Evolutionary conservation across 495 filamentous ascomycete genomes (phyloP).

Genomic region (Penicillium bovifimosum): DNA sequence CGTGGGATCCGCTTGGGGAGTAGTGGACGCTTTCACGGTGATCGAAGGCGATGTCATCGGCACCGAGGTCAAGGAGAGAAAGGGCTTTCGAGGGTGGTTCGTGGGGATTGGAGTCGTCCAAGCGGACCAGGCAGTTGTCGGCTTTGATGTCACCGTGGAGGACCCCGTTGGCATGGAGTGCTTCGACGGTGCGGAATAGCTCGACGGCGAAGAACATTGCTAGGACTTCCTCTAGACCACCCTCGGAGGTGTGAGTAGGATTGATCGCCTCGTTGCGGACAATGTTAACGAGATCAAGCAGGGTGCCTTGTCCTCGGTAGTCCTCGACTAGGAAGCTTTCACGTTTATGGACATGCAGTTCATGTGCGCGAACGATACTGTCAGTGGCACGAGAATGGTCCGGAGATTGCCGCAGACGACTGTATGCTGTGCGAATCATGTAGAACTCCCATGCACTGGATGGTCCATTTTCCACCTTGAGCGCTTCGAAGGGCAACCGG

Average conservation of each 20-base stretch:
- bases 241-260: conserved; percentile 37
- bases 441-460: conserved; percentile 93
- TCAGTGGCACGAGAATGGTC: conserved; percentile 54
- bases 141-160: conserved; percentile 93
- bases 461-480: conserved; percentile 85
- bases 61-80: conserved; percentile 33
- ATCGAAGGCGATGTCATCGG: conserved; percentile 43
- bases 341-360: conserved; percentile 80
- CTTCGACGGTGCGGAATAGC: conserved; percentile 83
- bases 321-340: conserved; percentile 86
- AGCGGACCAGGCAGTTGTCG: conserved; percentile 88
- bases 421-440: conserved; percentile 78
- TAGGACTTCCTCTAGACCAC: conserved; percentile 77
- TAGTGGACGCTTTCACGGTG: conserved; percentile 48
- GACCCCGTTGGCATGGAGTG: conserved; percentile 70
- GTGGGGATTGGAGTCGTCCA: conserved; percentile 46
- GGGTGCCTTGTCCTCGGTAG: conserved; percentile 82
- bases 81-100: conserved; percentile 13
- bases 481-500: conserved; percentile 64
- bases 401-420: conserved; percentile 54
- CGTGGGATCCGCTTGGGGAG: conserved; percentile 60
- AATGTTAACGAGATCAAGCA: conserved; percentile 88
- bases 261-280: conserved; percentile 60
- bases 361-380: conserved; percentile 73
- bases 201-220: conserved; percentile 95